A percentile compares a stretch with the other conserved stretches of the same genome.
Evolutionary conservation across 2,329 filamentous ascomycete species (phyloP).

Genomic region (Colletotrichum simmondsii): DNA sequence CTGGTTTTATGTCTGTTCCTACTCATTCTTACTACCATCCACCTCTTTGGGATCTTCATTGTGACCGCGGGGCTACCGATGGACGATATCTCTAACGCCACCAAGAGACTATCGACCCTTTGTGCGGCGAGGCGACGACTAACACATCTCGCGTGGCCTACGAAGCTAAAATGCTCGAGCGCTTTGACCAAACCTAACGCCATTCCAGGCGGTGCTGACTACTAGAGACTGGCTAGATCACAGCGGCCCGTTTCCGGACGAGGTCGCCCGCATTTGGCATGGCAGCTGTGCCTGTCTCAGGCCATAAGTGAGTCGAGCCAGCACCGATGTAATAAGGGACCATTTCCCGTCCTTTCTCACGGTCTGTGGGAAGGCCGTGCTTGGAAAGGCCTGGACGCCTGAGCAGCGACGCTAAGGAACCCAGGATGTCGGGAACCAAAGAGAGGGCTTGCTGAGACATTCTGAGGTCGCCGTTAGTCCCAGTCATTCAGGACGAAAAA

Average conservation of each 20-base stretch:
- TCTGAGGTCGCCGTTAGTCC: not conserved
- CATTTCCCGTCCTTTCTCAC: not conserved
- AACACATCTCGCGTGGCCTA: constrained; percentile 3
- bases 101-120: not conserved
- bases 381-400: not conserved
- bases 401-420: not conserved
- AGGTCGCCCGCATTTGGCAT: not conserved
- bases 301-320: not conserved
- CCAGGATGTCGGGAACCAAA: not conserved
- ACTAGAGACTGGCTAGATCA: not conserved
- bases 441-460: not conserved
- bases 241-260: not conserved
- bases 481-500: not conserved
- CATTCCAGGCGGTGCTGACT: not conserved
- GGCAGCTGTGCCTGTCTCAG: not conserved
- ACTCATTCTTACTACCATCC: not conserved
- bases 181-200: not conserved
- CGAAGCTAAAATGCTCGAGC: not conserved
- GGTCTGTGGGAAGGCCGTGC: not conserved
- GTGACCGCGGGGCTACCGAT: not conserved
- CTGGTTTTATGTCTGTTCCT: not conserved
- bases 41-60: not conserved
- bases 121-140: not conserved
- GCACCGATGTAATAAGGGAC: not conserved
- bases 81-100: not conserved